These are phyloP conservation scores for Nicotiana noctiflora DNA, from an alignment of 257 asterid genomes.

Conservation along the genomic window DNA sequence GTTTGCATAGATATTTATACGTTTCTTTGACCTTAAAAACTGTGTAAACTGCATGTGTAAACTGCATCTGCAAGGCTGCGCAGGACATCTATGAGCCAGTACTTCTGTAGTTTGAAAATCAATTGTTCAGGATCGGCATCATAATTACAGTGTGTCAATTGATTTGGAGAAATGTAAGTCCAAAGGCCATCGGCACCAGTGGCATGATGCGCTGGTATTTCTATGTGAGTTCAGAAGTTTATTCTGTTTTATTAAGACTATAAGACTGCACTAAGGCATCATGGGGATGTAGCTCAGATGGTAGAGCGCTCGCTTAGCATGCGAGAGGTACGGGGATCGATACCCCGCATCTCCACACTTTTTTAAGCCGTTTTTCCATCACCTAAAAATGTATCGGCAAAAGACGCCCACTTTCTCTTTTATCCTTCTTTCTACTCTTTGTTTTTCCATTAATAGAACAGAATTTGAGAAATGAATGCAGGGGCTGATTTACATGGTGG, in stretches of 20 bases:
- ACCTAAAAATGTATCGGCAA: no score
- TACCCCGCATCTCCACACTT: slow-evolving; percentile 42
- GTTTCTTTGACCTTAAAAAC: neutral
- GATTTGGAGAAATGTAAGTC: no score
- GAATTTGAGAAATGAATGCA: neutral
- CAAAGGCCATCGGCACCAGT: no score
- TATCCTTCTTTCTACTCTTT: neutral
- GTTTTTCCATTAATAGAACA: neutral
- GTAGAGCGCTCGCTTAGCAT: slow-evolving; percentile 55
- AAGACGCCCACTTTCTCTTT: neutral
- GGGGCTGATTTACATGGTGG: no score
- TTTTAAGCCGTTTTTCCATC: neutral
- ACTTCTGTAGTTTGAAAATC: no score
- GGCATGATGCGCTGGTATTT: no score
- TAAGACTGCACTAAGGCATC: no score
- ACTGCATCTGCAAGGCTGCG: no score
- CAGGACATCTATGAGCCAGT: no score
- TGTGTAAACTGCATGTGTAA: neutral
- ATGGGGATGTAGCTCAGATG: slow-evolving; percentile 62
- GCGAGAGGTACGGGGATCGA: slow-evolving; percentile 47
- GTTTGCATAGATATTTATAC: neutral
- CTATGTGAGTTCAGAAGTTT: no score
- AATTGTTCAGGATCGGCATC: neutral
- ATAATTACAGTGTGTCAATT: no score
- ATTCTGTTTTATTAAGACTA: no score